These are phyloP conservation scores for Pseudozyma thailandica DNA, from an alignment of 1,284 basidiomycete genomes.

Conservation along the genomic window DNA sequence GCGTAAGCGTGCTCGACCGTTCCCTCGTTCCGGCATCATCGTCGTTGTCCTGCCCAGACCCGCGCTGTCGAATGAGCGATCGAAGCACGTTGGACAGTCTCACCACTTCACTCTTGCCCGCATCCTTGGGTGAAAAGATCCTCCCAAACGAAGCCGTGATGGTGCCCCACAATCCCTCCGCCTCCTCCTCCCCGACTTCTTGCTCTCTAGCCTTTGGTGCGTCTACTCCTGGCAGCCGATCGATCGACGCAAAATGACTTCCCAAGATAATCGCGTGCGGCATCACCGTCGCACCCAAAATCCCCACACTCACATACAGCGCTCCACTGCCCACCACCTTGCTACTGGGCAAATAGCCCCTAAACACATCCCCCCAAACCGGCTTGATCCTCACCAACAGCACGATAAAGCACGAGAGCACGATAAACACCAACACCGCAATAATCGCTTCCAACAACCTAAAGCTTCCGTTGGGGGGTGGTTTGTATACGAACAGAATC, in stretches of 20 bases:
- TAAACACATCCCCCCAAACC: slow-evolving; percentile 81
- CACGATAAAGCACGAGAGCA: slow-evolving; percentile 78
- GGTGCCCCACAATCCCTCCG: slow-evolving; percentile 10
- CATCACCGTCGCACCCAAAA: slow-evolving; percentile 75
- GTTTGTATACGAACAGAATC: slow-evolving; percentile 71
- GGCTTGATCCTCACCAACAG: slow-evolving; percentile 81
- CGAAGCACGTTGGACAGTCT: slow-evolving; percentile 19
- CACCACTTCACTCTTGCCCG: slow-evolving; percentile 19
- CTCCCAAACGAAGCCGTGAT: slow-evolving; percentile 16
- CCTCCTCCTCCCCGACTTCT: background rate
- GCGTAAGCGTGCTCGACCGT: background rate
- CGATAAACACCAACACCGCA: slow-evolving; percentile 71
- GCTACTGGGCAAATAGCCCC: slow-evolving; percentile 82
- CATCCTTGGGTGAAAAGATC: slow-evolving; percentile 9
- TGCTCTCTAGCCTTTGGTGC: background rate
- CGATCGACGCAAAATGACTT: slow-evolving; percentile 72
- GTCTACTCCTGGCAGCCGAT: slow-evolving; percentile 41
- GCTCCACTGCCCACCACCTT: slow-evolving; percentile 73
- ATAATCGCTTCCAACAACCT: slow-evolving; percentile 77
- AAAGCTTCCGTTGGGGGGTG: slow-evolving; percentile 65
- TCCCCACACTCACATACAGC: slow-evolving; percentile 80
- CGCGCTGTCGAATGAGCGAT: slow-evolving; percentile 22
- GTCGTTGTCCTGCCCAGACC: background rate
- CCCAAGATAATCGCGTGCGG: slow-evolving; percentile 92
- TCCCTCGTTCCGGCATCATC: slow-evolving; percentile 7